Conservation (phyloP, 176 grass and related monocot genomes). For the Carex littledalei region DNA sequence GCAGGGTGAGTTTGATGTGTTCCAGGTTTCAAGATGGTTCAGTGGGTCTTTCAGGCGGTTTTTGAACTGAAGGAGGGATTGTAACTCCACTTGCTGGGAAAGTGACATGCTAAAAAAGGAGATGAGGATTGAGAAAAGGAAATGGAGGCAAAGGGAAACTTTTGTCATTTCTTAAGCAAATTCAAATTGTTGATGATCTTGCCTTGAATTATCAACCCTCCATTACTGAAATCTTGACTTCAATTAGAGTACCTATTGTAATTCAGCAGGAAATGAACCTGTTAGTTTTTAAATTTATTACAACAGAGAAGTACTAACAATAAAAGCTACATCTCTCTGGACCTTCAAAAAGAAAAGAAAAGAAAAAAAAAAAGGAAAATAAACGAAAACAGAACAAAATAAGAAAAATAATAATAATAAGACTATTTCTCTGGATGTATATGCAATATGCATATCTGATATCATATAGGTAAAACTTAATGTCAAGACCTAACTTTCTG, state of each 20-base stretch:
- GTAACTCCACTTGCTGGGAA: constrained; percentile 37
- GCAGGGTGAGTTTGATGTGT: constrained; percentile 37
- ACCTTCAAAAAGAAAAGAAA: not conserved
- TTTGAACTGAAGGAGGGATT: constrained; percentile 67
- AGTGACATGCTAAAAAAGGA: constrained; percentile 21
- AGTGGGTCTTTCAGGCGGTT: constrained; percentile 46
- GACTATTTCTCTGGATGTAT: not conserved
- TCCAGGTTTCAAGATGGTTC: constrained; percentile 64
- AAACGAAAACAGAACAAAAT: not conserved
- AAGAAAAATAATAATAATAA: not conserved
- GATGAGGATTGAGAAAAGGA: constrained; percentile 27
- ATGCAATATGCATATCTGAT: not conserved
- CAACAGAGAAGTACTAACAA: not conserved
- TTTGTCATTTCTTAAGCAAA: constrained; percentile 8
- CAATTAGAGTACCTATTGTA: constrained; percentile 18
- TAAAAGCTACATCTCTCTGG: not conserved
- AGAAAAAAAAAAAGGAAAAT: not conserved
- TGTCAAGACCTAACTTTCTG: not conserved
- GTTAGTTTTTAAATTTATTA: constrained; percentile 1
- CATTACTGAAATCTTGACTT: not conserved
- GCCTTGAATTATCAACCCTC: not conserved
- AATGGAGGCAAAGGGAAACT: constrained; percentile 29
- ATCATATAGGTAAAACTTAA: not conserved
- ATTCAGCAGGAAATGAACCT: constrained; percentile 15
- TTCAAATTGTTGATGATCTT: constrained; percentile 20